Conservation (phyloP, 164 flowering plant species). For the Vitis amurensis region DNA sequence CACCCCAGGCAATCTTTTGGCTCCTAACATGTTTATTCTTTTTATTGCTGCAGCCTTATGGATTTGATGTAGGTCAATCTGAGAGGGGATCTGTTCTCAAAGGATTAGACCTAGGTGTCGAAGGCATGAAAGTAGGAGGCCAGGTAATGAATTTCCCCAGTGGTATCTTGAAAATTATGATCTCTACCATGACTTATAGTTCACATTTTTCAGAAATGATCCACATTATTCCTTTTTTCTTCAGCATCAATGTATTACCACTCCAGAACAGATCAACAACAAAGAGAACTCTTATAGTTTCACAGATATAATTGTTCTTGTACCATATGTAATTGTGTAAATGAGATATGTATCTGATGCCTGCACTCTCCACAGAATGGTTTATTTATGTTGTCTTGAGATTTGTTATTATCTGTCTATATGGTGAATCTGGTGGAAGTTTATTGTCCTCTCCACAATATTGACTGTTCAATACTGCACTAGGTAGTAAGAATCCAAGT, state of each 20-base stretch:
- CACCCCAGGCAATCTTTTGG: not conserved
- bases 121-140: conserved; percentile 96
- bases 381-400: not conserved
- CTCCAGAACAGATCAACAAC: not conserved
- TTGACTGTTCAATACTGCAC: not conserved
- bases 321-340: not conserved
- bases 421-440: not conserved
- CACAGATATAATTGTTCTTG: not conserved
- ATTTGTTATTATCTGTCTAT: not conserved
- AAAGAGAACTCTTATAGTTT: not conserved
- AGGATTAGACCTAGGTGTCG: conserved; percentile 89
- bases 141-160: conserved; percentile 50
- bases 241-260: not conserved
- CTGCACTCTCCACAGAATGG: too few relatives aligned
- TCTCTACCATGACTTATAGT: not conserved
- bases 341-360: not conserved
- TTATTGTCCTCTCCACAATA: not conserved
- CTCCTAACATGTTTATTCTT: not conserved
- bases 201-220: not conserved
- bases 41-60: conserved; percentile 80
- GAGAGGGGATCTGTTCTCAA: conserved; percentile 81
- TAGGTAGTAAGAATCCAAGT: too few relatives aligned
- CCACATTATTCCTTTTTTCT: not conserved
- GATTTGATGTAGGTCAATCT: conserved; percentile 96
- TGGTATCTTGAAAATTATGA: not conserved